A percentile compares a stretch with the other conserved stretches of the same genome.
Evolutionary conservation across 768 basidiomycete genomes (phyloP).

Genomic region (Tricholoma bakamatsutake): DNA sequence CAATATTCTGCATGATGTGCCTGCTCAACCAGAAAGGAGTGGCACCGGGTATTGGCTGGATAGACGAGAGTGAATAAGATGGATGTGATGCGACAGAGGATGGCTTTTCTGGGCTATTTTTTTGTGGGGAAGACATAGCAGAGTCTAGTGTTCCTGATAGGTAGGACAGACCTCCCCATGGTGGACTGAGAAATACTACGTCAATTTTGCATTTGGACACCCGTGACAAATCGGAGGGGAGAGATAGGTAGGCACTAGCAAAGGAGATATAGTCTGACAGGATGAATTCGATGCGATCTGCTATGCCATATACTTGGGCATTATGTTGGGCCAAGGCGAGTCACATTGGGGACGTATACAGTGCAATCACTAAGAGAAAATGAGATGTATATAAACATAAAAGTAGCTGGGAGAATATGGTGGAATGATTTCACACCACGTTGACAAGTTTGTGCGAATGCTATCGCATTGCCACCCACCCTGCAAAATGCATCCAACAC

Average conservation of each 20-base stretch:
- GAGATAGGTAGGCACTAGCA: constrained; percentile 44
- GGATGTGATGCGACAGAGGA: constrained; percentile 30
- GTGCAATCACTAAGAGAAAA: constrained; percentile 69
- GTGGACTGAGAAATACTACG: constrained; percentile 89
- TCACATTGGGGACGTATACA: constrained; percentile 82
- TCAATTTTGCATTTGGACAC: constrained; percentile 57
- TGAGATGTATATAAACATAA: not conserved
- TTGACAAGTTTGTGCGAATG: constrained; percentile 94
- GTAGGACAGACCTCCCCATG: constrained; percentile 90
- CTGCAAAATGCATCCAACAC: constrained; percentile 96
- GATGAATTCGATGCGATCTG: constrained; percentile 92
- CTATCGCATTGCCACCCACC: constrained; percentile 95
- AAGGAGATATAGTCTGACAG: constrained; percentile 82
- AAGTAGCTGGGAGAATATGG: not conserved
- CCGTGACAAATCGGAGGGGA: constrained; percentile 18
- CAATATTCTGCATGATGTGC: constrained; percentile 73
- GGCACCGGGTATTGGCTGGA: constrained; percentile 76
- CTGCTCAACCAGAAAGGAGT: constrained; percentile 75
- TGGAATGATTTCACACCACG: constrained; percentile 53
- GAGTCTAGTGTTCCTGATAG: constrained; percentile 31
- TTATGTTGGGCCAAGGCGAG: constrained; percentile 91
- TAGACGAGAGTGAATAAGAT: constrained; percentile 62
- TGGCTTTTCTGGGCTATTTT: not conserved
- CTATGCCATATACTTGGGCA: constrained; percentile 89
- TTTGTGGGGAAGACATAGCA: constrained; percentile 5